Evolutionary conservation across 257 asterid genomes (phyloP).

Genomic region (Lantana camara): DNA sequence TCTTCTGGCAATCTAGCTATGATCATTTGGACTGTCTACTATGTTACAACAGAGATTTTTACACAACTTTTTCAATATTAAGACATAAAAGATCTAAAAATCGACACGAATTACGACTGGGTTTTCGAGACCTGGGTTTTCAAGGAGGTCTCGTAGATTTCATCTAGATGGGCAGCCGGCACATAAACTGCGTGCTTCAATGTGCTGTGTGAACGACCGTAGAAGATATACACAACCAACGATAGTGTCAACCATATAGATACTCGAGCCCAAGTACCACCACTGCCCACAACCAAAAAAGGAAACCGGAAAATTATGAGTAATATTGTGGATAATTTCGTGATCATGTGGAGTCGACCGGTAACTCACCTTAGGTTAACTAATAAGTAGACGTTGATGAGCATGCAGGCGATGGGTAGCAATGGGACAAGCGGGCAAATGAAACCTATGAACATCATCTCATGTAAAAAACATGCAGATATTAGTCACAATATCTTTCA

Average conservation of each 20-base stretch:
- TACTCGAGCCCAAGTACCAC: conserved; percentile 81
- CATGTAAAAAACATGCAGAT: background rate
- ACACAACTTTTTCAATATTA: too few relatives aligned
- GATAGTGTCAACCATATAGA: conserved; percentile 78
- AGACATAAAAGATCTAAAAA: background rate
- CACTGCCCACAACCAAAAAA: conserved; percentile 35
- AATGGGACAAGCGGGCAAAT: conserved; percentile 88
- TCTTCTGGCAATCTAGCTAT: background rate
- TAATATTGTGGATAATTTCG: too few relatives aligned
- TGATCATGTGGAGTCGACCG: background rate
- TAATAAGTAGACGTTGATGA: conserved; percentile 84
- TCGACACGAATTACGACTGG: conserved; percentile 21
- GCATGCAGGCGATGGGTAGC: conserved; percentile 78
- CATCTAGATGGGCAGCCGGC: conserved; percentile 79
- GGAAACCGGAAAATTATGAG: too few relatives aligned
- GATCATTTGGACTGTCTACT: background rate
- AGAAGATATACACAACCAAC: conserved; percentile 52
- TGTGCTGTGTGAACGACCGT: conserved; percentile 75
- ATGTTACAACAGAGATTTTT: background rate
- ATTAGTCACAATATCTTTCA: too few relatives aligned
- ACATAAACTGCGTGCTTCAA: conserved; percentile 80
- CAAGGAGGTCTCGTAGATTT: conserved; percentile 66
- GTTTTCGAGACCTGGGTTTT: conserved; percentile 34
- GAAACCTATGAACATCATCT: conserved; percentile 60
- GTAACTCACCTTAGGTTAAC: conserved; percentile 85